Evolutionary conservation across 1,284 basidiomycete genomes (phyloP), one percentile per base, ranked within the genome.

Genomic region (Ceratobasidium sp.): DNA sequence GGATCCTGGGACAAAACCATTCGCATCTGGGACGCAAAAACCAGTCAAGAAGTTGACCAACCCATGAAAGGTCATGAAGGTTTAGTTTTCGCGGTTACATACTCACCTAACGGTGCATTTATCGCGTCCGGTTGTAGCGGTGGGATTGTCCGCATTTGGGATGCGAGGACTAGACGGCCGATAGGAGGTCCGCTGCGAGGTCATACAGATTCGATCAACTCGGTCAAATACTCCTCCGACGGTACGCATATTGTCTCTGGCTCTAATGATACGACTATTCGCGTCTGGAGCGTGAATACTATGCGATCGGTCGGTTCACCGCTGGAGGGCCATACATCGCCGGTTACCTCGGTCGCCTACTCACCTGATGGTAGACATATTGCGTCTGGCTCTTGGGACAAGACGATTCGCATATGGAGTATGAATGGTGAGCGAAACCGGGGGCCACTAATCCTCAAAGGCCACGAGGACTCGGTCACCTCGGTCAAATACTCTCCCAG

Each of bases 401-500:
- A 61, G 46, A 78, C 69, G 20, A 26, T 80, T 28, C 77, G 69
- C 23, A 9, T 80, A 7, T 80, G 79, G 79, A 49, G 75, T 10
- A 4, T 5, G 0, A 60, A 13, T 18, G 68, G 58, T 20, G 26
- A 15, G 6, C 40, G 9, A 1, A 58, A 66, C 20, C 60, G 28
- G 4, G 15, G 4, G 15, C 39, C 66, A 10, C 15, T 68, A 20
- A 44, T 63, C 20, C 83, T 87, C 67, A 85, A 84, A 80, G 84
- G 84, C 6, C 87, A 87, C 81, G 85, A 84, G 77, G 86, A 86
- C 80, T 84, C 83, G 68, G 71, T 72, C 15, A 26, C 18, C 2
- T 77, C 69, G 33, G 33, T 77, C 18, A 51, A 26, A 39, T 68
- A 67, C 26, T 79, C 78, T 15, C 75, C 73, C 44, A 63, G 69